These are phyloP conservation scores for Triticum dicoccoides DNA, from an alignment of 176 grass and related monocot species.

Conservation along the genomic window DNA sequence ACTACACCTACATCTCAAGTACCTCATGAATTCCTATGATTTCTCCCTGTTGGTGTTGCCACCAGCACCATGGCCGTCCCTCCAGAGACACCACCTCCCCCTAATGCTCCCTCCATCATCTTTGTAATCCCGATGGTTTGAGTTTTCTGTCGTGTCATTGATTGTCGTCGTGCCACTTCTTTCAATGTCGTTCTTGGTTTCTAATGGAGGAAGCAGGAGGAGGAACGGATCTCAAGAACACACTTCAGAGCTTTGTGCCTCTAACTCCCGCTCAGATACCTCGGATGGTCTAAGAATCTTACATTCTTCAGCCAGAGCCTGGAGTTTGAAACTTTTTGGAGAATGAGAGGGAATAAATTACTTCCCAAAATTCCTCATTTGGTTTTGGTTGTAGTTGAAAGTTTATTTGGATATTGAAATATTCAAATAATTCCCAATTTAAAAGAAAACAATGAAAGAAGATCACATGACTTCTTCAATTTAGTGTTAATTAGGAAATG, in stretches of 20 bases:
- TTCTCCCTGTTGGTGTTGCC: not conserved
- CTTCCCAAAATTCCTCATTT: too few species aligned
- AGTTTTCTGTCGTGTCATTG: not conserved
- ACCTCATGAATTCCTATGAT: not conserved
- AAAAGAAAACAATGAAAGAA: too few species aligned
- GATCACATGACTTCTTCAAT: too few species aligned
- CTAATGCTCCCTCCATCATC: not conserved
- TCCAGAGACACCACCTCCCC: conserved; percentile 68
- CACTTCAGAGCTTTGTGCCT: conserved; percentile 59
- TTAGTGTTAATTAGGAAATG: too few species aligned
- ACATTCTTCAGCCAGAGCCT: conserved; percentile 82
- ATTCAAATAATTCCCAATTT: too few species aligned
- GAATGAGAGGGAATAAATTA: too few species aligned
- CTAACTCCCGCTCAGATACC: conserved; percentile 49
- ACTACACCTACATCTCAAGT: too few species aligned
- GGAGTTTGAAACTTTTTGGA: too few species aligned
- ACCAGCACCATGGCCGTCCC: conserved; percentile 73
- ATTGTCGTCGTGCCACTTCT: not conserved
- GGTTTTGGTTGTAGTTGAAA: too few species aligned
- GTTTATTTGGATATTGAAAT: too few species aligned
- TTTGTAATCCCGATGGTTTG: not conserved
- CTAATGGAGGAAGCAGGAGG: conserved; percentile 20
- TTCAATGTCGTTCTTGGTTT: conserved; percentile 4
- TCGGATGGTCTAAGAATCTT: conserved; percentile 82
- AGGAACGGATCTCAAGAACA: conserved; percentile 39